A percentile compares a stretch with the other conserved stretches of the same genome.
These are phyloP conservation scores for Daldinia loculata DNA, from an alignment of 495 filamentous ascomycete genomes.

Conservation along the genomic window DNA sequence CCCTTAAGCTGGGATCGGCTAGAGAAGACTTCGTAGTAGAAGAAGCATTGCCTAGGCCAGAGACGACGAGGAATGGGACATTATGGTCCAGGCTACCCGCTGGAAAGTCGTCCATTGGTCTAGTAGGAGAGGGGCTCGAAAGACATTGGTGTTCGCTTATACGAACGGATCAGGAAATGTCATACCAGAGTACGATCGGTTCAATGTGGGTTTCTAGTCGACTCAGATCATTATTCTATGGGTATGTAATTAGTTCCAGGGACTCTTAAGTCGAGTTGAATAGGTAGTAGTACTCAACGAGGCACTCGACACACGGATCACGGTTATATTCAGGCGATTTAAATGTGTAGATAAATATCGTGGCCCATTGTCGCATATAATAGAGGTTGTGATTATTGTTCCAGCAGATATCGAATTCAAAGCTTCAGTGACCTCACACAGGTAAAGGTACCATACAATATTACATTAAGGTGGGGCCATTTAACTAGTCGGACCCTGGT, in stretches of 20 bases:
- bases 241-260: constrained; percentile 24
- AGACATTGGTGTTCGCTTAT: constrained; percentile 32
- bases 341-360: background rate
- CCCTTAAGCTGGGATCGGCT: constrained; percentile 62
- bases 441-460: background rate
- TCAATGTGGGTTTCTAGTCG: constrained; percentile 7
- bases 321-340: background rate
- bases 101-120: constrained; percentile 86
- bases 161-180: constrained; percentile 12
- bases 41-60: constrained; percentile 66
- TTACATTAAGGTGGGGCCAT: constrained; percentile 2
- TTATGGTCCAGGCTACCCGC: constrained; percentile 81
- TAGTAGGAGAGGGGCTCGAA: constrained; percentile 27
- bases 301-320: background rate
- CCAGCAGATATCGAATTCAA: background rate
- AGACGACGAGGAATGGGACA: constrained; percentile 79
- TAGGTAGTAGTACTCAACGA: background rate
- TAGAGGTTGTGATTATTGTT: background rate
- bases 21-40: constrained; percentile 34
- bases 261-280: background rate
- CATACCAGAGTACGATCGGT: constrained; percentile 14
- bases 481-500: constrained; percentile 22
- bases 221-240: constrained; percentile 24
- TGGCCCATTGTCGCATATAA: constrained; percentile 7
- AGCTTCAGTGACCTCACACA: constrained; percentile 40